Base-by-base conservation (phyloP, 2,329 filamentous ascomycete genomes). In the Capronia coronata region DNA sequence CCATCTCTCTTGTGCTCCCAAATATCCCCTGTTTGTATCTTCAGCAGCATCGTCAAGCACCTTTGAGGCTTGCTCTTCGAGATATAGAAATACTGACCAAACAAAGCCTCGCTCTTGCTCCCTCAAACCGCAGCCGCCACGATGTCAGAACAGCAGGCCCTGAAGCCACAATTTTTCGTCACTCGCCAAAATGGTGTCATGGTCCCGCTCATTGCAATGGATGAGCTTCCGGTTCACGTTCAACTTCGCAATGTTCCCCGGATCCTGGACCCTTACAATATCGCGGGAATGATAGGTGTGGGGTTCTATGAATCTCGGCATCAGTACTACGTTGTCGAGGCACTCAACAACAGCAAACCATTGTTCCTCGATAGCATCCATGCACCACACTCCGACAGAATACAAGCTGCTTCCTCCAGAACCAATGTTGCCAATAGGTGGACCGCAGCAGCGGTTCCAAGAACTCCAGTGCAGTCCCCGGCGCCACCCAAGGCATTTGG, bases 191-290 rank as follows among this genome's bases (percentile, higher is more conserved):
- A 70, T 58, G 68, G 69, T 23, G 62, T 59, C 6, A 51, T 71
- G 37, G 67, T 67, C 14, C 69, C 71, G 3, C 64, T 75, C 10
- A 61, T 75, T 37, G 67, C 71, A 4, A 57, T 73, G 3, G 72
- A 74, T 52, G 72, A 75, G 54, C 61, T 75, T 1, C 71, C 71
- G 2, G 19, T 59, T 1, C 56, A 61, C 16, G 43, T 74, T 32
- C 55, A 56, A 2, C 63, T 75, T 43, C 62, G 61, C 23, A 68
- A 65, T 10, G 61, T 69, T 13, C 60, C 70, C 41, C 66, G 69
- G 13, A 59, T 46, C 4, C 51, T 74, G 9, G 59, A 58, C 35
- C 50, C 63, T 8, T 60, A 60, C 25, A 67, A 72, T 2, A 71
- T 68, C 5, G 62, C 66, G 21, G 68, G 67, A 35, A 73, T 73